Conservation (phyloP, 2,329 filamentous ascomycete genomes). For the Phyllosticta capitalensis region DNA sequence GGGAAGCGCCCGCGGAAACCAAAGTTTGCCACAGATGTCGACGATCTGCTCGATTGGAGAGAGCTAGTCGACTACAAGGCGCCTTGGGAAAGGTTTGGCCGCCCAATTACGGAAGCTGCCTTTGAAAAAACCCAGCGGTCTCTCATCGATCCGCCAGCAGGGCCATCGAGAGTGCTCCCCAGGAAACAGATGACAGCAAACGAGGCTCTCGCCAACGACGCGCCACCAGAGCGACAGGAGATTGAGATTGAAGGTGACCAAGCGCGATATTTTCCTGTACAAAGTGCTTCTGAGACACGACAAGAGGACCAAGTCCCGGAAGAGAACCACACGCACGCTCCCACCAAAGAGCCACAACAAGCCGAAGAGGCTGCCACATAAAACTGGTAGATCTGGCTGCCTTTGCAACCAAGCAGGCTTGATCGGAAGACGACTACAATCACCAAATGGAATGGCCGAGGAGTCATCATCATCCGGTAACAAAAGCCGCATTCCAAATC, state of each 20-base stretch:
- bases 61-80: slow-evolving; percentile 35
- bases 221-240: too few relatives aligned
- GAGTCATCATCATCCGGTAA: neutral
- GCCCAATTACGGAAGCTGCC: slow-evolving; percentile 12
- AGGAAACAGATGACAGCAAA: neutral
- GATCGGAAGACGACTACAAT: neutral
- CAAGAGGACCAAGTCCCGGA: too few relatives aligned
- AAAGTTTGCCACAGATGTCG: slow-evolving; percentile 23
- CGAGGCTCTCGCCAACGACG: neutral
- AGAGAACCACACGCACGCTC: too few relatives aligned
- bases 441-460: neutral
- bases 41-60: slow-evolving; percentile 40
- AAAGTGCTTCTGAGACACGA: too few relatives aligned
- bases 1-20: slow-evolving; percentile 16
- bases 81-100: slow-evolving; percentile 39
- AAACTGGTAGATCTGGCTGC: neutral
- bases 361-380: neutral
- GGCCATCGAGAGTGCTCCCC: neutral
- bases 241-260: too few relatives aligned
- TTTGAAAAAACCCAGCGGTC: neutral
- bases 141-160: neutral
- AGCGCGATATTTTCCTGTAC: too few relatives aligned
- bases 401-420: neutral
- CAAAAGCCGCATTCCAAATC: neutral
- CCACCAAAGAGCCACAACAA: neutral